These are phyloP conservation scores for Beauveria brongniartii DNA, from an alignment of 2,329 filamentous ascomycete species.

Conservation along the genomic window DNA sequence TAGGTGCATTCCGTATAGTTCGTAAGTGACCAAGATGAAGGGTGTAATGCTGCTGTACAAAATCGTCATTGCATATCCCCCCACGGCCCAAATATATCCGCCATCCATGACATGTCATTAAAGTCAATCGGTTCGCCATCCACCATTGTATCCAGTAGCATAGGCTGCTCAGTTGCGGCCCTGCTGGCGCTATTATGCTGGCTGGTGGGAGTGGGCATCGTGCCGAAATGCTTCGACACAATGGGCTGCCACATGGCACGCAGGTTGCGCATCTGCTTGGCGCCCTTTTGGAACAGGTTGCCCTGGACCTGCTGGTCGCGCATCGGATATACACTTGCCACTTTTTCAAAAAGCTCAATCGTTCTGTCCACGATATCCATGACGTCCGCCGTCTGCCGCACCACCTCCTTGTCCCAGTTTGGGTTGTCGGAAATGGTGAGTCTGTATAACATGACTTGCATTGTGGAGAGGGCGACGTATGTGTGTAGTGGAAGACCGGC, in stretches of 20 bases:
- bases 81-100: conserved; percentile 30
- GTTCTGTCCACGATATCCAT: conserved; percentile 26
- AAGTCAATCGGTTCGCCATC: conserved; percentile 23
- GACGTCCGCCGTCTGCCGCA: conserved; percentile 28
- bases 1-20: background rate
- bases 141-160: conserved; percentile 15
- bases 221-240: conserved; percentile 22
- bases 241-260: conserved; percentile 28
- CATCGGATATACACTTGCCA: conserved; percentile 21
- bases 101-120: conserved; percentile 29
- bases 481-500: conserved; percentile 26
- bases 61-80: conserved; percentile 23
- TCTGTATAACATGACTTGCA: conserved; percentile 29
- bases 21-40: background rate
- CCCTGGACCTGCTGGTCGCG: conserved; percentile 22
- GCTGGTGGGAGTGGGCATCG: conserved; percentile 23
- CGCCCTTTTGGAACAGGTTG: conserved; percentile 24
- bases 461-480: conserved; percentile 27
- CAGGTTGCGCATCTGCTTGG: conserved; percentile 28
- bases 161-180: conserved; percentile 10
- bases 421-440: conserved; percentile 32
- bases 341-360: conserved; percentile 23
- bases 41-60: background rate
- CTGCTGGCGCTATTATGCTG: conserved; percentile 13
- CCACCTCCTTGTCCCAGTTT: conserved; percentile 31